Conservation (phyloP, 129 eudicot species). For the Chrysanthemum makinoi region DNA sequence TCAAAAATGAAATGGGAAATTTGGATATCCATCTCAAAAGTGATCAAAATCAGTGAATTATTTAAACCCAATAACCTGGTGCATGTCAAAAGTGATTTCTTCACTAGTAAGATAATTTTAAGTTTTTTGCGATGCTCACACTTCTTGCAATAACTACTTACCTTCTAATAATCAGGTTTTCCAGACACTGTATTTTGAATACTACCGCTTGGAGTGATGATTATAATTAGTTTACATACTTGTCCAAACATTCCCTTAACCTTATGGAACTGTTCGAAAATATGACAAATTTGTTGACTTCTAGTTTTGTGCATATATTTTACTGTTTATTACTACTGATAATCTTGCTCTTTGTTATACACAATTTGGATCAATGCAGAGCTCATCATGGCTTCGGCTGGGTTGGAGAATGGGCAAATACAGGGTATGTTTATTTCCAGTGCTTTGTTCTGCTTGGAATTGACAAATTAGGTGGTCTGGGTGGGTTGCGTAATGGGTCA, state of each 20-base stretch:
- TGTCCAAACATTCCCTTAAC: background rate
- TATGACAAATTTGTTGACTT: constrained; percentile 1
- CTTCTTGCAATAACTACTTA: background rate
- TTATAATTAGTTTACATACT: background rate
- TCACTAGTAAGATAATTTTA: too few species aligned
- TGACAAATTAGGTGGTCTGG: background rate
- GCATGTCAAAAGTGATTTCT: too few species aligned
- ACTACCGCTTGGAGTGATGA: background rate
- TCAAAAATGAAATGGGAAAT: constrained; percentile 9
- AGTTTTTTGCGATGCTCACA: background rate
- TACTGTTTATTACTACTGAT: constrained; percentile 12
- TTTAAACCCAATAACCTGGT: background rate
- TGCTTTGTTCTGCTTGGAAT: background rate
- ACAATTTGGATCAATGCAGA: constrained; percentile 40
- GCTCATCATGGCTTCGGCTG: constrained; percentile 99
- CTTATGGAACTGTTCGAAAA: background rate
- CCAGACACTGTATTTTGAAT: background rate
- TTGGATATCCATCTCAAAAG: constrained; percentile 1
- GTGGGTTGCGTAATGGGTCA: background rate
- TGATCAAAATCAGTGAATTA: background rate
- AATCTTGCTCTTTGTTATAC: constrained; percentile 18
- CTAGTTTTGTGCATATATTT: constrained; percentile 1
- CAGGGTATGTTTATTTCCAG: constrained; percentile 55
- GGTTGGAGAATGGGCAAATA: constrained; percentile 99
- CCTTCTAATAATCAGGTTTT: background rate